Evolutionary conservation across 768 basidiomycete species (phyloP), one percentile per base, ranked within the genome.

Genomic region (Omphalotus guepiniiformis): DNA sequence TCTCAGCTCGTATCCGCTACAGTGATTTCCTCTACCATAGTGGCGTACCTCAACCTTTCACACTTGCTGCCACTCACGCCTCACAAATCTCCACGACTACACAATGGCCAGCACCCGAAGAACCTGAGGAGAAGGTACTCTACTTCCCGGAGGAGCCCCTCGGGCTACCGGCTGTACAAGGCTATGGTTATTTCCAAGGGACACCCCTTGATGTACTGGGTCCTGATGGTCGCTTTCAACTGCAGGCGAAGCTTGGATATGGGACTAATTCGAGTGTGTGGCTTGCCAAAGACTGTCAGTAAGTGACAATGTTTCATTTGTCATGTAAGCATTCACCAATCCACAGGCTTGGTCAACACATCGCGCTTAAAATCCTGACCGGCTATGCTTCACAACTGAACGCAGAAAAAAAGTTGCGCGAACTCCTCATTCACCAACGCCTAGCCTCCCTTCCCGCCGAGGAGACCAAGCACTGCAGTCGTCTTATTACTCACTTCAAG

Each of bases 261-360:
- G 60, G 61, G n/a, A 58, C 51, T 4, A 50, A 47, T 15, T 57
- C 60, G 23, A 59, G 55, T 34, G 54, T 59, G 16, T 61, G 60
- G 61, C 55, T 63, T 18, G 57, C 60, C 42, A 49, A 40, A 26
- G 60, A 60, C 44, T n/a, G n/a, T n/a, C n/a, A 34, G 25, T 36
- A 38, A 51, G 61, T 60, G 45, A 46, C 11, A 5, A 8, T 32
- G 8, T 29, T 51, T n/a, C 11, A 39, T 28, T 18, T 21, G n/a
- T n/a, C n/a, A n/a, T n/a, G n/a, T n/a, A n/a, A n/a, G n/a, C n/a
- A 9, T 25, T 23, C 27, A 40, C 12, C n/a, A 7, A 6, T 35
- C 7, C 18, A 23, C 47, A n/a, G 11, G 21, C 30, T 11, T 43
- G 21, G 18, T 39, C 21, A 41, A 4, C 45, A 53, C 43, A 52